These are phyloP conservation scores for Colletotrichum australisinense DNA, from an alignment of 2,329 filamentous ascomycete genomes.

Conservation along the genomic window DNA sequence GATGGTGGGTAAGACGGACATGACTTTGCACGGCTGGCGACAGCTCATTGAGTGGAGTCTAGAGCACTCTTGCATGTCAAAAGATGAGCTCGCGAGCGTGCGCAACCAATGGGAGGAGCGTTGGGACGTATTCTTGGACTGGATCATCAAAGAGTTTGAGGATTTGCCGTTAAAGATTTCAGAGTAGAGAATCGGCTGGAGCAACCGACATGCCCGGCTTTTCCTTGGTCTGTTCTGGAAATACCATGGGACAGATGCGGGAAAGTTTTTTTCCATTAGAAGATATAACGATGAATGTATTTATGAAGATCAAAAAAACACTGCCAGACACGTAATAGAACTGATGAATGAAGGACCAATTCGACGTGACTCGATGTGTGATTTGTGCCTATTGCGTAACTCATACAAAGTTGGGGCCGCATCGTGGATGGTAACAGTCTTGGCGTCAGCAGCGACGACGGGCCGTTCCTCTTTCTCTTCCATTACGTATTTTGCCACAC, in stretches of 20 bases:
- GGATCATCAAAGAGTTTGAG: constrained; percentile 54
- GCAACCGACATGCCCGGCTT: background rate
- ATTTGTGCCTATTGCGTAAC: background rate
- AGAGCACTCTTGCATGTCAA: constrained; percentile 66
- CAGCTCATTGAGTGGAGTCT: constrained; percentile 74
- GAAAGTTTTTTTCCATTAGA: background rate
- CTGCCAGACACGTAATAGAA: background rate
- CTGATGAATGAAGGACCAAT: background rate
- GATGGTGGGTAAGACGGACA: constrained; percentile 74
- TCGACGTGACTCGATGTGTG: background rate
- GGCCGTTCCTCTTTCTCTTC: background rate
- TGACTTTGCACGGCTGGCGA: constrained; percentile 78
- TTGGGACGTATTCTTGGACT: constrained; percentile 70
- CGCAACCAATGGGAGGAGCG: constrained; percentile 59
- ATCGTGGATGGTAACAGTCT: background rate
- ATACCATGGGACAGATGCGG: background rate
- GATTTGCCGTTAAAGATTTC: background rate
- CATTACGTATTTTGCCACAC: background rate
- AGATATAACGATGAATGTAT: background rate
- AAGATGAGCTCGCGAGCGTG: constrained; percentile 51
- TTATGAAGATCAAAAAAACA: background rate
- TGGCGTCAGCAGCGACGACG: background rate
- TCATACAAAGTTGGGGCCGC: background rate
- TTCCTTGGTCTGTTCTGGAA: background rate
- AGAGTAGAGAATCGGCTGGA: background rate